Evolutionary conservation across 164 flowering plant genomes (phyloP).

Genomic region (Chimonanthus praecox): DNA sequence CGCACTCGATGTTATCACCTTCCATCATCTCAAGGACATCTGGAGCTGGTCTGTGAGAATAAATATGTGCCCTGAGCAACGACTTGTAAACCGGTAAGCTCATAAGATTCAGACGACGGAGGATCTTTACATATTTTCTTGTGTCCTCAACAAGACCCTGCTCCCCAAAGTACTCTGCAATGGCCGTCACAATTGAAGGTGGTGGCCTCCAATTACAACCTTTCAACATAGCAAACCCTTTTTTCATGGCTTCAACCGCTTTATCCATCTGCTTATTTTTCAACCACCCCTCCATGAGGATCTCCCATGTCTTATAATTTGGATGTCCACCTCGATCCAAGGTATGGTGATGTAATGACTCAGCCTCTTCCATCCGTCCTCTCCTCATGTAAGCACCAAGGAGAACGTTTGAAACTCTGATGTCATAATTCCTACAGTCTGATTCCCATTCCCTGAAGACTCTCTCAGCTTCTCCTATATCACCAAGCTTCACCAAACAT

Average conservation of each 20-base stretch:
- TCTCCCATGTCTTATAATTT: slow-evolving; percentile 70
- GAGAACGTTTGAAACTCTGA: slow-evolving; percentile 58
- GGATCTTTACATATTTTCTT: slow-evolving; percentile 17
- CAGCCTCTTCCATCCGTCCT: slow-evolving; percentile 47
- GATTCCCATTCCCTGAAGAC: slow-evolving; percentile 47
- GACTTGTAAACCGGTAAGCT: slow-evolving; percentile 40
- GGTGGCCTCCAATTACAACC: slow-evolving; percentile 46
- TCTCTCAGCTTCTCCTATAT: slow-evolving; percentile 42
- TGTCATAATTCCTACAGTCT: slow-evolving; percentile 39
- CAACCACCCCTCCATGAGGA: slow-evolving; percentile 59
- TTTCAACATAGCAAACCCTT: slow-evolving; percentile 32
- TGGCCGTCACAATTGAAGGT: slow-evolving; percentile 19
- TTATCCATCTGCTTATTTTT: slow-evolving; percentile 39
- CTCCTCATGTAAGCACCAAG: slow-evolving; percentile 49
- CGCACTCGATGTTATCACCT: slow-evolving; percentile 30
- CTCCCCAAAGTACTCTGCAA: slow-evolving; percentile 39
- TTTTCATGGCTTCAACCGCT: slow-evolving; percentile 48
- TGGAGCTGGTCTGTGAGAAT: slow-evolving; percentile 21
- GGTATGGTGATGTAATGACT: slow-evolving; percentile 38
- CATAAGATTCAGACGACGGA: slow-evolving; percentile 28
- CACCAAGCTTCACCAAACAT: slow-evolving; percentile 53
- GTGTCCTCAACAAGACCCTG: slow-evolving; percentile 31
- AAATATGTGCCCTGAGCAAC: slow-evolving; percentile 33
- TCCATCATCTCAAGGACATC: slow-evolving; percentile 42
- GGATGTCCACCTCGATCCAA: slow-evolving; percentile 52